Conservation (phyloP, 768 basidiomycete genomes). For the Leccinellum rugosiceps region DNA sequence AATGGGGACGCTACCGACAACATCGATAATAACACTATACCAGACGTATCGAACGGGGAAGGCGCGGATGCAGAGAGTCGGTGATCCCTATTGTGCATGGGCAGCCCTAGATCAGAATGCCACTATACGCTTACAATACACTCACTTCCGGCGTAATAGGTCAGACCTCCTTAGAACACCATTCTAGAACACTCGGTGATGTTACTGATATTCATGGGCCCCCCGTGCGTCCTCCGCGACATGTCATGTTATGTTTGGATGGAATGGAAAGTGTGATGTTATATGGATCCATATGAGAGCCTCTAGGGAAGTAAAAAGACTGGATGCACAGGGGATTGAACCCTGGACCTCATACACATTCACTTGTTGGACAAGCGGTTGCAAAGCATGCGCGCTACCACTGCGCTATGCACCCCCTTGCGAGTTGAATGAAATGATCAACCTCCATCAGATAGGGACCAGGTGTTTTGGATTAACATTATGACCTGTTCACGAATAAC, state of each 20-base stretch:
- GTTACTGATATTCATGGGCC: not conserved
- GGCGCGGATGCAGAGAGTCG: not conserved
- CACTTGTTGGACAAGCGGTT: conserved; percentile 25
- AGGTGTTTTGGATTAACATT: too few species aligned
- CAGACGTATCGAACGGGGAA: not conserved
- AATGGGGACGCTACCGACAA: not conserved
- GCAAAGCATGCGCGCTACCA: conserved; percentile 46
- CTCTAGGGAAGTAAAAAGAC: too few species aligned
- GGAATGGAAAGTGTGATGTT: not conserved
- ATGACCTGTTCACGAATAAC: too few species aligned
- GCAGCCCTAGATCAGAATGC: not conserved
- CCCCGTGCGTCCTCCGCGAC: too few species aligned
- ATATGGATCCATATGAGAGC: not conserved
- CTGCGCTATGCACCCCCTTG: conserved; percentile 32
- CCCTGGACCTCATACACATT: conserved; percentile 41
- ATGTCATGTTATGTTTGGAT: too few species aligned
- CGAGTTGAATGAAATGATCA: not conserved
- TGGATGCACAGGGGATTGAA: conserved; percentile 43
- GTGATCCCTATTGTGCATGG: conserved; percentile 3
- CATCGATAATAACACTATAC: not conserved
- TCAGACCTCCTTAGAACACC: conserved; percentile 1
- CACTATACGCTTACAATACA: conserved; percentile 6
- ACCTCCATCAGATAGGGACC: not conserved
- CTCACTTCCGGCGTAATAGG: conserved; percentile 9
- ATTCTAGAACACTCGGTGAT: not conserved